phyloP scores from a whole-genome alignment of 1,284 basidiomycete species.

The Pyrrhoderma lamaoense region DNA sequence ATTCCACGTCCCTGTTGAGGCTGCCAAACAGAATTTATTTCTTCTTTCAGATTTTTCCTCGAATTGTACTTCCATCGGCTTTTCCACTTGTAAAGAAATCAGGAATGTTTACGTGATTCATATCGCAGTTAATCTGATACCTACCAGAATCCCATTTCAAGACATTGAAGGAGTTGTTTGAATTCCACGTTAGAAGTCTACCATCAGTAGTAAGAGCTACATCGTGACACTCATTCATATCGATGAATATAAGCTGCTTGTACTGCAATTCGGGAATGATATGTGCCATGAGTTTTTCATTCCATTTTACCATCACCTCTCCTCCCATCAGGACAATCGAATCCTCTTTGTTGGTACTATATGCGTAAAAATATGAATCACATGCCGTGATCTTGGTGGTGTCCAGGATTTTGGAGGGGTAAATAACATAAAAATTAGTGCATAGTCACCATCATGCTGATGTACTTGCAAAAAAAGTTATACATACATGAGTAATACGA shows the following conservation, averaged over 20 bases:
- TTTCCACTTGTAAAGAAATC: no score
- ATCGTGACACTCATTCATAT: conserved; percentile 85
- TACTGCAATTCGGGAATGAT: conserved; percentile 68
- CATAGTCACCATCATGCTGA: background rate
- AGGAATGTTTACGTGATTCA: no score
- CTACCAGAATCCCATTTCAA: no score
- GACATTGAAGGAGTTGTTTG: no score
- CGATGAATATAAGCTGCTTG: conserved; percentile 71
- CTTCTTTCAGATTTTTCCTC: no score
- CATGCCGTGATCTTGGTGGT: conserved; percentile 71
- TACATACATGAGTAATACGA: conserved; percentile 63
- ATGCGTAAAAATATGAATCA: conserved; percentile 72
- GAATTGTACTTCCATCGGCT: no score
- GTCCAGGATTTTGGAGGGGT: conserved; percentile 6
- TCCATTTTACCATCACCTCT: conserved; percentile 33
- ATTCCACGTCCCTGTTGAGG: no score
- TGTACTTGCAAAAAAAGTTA: conserved; percentile 3
- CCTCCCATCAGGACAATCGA: conserved; percentile 62
- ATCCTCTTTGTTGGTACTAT: conserved; percentile 62
- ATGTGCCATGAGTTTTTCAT: conserved; percentile 44
- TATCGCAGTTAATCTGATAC: no score
- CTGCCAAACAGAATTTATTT: no score
- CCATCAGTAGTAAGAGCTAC: conserved; percentile 76
- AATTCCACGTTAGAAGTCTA: conserved; percentile 79
- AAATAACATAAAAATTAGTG: background rate